Evolutionary conservation across 139 green algal genomes (phyloP).

Genomic region (Asterochloris erici): DNA sequence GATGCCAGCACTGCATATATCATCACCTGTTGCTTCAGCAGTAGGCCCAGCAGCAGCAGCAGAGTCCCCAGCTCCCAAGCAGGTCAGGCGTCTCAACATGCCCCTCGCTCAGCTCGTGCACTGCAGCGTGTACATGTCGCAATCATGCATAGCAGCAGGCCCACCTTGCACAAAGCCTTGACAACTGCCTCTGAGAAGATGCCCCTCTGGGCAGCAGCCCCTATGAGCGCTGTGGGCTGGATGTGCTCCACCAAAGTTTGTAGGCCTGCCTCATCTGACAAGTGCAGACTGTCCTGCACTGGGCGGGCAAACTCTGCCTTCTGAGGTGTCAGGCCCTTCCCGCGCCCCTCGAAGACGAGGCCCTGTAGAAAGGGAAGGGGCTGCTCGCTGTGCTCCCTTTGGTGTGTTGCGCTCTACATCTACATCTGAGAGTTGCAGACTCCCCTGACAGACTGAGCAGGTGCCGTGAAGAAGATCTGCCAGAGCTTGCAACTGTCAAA

Average conservation of each 20-base stretch:
- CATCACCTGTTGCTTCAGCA: no score
- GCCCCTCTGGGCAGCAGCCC: slow-evolving; percentile 47
- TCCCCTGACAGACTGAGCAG: not conserved
- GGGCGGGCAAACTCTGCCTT: slow-evolving; percentile 42
- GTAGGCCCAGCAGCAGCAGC: no score
- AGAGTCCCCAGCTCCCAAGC: no score
- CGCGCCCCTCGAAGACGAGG: slow-evolving; percentile 23
- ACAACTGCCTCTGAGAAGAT: slow-evolving; percentile 29
- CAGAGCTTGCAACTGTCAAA: not conserved
- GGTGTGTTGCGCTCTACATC: not conserved
- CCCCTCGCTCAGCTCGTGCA: no score
- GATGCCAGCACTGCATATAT: no score
- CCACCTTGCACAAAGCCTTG: slow-evolving; percentile 25
- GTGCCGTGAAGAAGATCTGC: not conserved
- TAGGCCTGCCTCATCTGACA: slow-evolving; percentile 19
- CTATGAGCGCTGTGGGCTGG: slow-evolving; percentile 57
- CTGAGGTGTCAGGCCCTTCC: slow-evolving; percentile 20
- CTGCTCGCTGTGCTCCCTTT: not conserved
- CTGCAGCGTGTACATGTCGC: no score
- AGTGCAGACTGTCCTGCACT: not conserved
- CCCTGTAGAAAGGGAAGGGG: not conserved
- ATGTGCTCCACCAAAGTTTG: slow-evolving; percentile 33
- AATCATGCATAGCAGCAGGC: not conserved
- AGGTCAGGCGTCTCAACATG: no score
- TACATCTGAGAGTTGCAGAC: not conserved